Percentiles rank a stretch among this genome's conserved stretches.
phyloP scores from a whole-genome alignment of 306 rosid genomes.

The Alnus glutinosa region DNA sequence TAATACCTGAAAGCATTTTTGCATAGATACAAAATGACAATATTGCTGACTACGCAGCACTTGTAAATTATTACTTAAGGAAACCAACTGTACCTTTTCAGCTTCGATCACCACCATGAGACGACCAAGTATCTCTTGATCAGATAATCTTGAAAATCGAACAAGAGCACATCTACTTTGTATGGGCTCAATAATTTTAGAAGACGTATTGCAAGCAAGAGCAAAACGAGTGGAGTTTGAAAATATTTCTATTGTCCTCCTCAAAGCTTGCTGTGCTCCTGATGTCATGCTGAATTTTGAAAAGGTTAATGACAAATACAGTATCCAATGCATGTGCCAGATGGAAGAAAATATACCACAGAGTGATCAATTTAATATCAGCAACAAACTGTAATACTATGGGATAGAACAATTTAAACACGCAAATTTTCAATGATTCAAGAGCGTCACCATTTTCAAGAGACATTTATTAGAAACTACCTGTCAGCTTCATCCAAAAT shows the following conservation, averaged over 20 bases:
- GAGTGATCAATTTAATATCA: background rate
- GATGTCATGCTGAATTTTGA: constrained; percentile 75
- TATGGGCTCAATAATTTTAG: constrained; percentile 93
- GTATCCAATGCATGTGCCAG: too few species aligned
- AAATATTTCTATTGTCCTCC: constrained; percentile 95
- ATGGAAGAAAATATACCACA: background rate
- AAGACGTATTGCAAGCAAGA: constrained; percentile 90
- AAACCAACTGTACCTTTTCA: constrained; percentile 62
- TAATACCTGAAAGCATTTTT: background rate
- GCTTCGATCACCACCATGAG: constrained; percentile 86
- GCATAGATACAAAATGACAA: constrained; percentile 2
- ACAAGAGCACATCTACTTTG: constrained; percentile 99
- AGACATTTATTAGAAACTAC: constrained; percentile 31
- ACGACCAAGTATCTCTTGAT: constrained; percentile 87
- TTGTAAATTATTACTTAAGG: background rate
- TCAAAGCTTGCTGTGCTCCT: constrained; percentile 96
- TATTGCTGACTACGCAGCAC: background rate
- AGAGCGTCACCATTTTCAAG: constrained; percentile 3
- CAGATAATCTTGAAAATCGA: constrained; percentile 79
- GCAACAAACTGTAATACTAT: background rate
- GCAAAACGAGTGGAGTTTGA: constrained; percentile 93
- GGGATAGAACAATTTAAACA: background rate
- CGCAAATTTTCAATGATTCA: background rate
- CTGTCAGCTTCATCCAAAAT: constrained; percentile 98
- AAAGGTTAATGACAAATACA: background rate